A percentile compares a stretch with the other conserved stretches of the same genome.
Conservation (phyloP, 495 filamentous ascomycete species). For the Lichenothelia convexa region DNA sequence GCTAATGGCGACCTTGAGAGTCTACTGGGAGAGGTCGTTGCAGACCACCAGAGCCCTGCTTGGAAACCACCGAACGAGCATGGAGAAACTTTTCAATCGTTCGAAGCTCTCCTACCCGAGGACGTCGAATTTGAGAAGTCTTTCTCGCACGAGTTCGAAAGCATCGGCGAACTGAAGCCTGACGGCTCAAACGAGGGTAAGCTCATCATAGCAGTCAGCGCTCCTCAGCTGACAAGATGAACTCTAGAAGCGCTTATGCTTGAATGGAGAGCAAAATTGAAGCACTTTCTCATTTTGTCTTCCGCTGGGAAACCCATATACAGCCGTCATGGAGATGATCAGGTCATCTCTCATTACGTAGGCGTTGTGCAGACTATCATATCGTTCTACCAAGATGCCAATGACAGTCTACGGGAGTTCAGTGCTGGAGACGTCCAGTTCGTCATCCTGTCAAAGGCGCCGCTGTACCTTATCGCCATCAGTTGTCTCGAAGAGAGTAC, state of each 20-base stretch:
- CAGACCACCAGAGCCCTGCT: constrained; percentile 33
- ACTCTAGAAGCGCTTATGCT: constrained; percentile 32
- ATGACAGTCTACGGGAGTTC: constrained; percentile 62
- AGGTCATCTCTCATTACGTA: constrained; percentile 76
- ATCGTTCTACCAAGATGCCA: constrained; percentile 73
- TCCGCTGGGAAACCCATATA: constrained; percentile 97
- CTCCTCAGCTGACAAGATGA: constrained; percentile 13
- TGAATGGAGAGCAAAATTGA: constrained; percentile 72
- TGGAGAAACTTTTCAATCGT: constrained; percentile 37
- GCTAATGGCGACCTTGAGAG: constrained; percentile 63
- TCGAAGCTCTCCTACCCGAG: constrained; percentile 31
- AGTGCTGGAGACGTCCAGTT: constrained; percentile 70
- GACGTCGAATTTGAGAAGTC: constrained; percentile 35
- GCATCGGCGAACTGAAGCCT: constrained; percentile 44
- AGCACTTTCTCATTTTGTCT: constrained; percentile 92
- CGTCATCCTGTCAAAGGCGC: constrained; percentile 63
- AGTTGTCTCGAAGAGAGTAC: constrained; percentile 84
- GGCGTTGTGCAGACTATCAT: constrained; percentile 97
- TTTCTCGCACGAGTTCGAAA: constrained; percentile 62
- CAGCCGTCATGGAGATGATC: constrained; percentile 79
- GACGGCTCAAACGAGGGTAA: constrained; percentile 50
- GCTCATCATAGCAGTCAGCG: too few relatives aligned
- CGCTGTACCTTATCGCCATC: constrained; percentile 84
- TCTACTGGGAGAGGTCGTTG: constrained; percentile 51
- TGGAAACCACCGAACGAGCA: constrained; percentile 41